Base-by-base conservation (phyloP, 352 stramenopile species). In the Pythium guiyangense region DNA sequence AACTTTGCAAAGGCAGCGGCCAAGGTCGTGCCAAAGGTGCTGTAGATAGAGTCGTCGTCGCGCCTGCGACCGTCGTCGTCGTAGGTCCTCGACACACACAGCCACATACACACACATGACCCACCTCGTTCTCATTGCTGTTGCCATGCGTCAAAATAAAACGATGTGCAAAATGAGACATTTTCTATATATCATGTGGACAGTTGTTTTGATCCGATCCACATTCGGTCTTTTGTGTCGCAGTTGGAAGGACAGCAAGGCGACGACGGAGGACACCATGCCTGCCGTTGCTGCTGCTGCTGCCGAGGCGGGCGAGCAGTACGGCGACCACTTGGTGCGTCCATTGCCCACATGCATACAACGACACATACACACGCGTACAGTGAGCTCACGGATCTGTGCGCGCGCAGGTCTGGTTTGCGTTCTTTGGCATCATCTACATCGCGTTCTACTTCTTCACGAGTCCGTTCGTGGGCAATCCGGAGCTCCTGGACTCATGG, bases 401-500 rank as follows among this genome's bases (percentile, higher is more conserved):
- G 37, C 37, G 6, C n/a, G 17, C 25, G 48, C 55, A 94, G 84
- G 68, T 88, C 49, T 94, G 84, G 84, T 94, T 94, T 58, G 64
- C 77, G 52, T 74, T 94, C 56, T 94, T 88, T 56, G 72, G 77
- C 50, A 78, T 70, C 44, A 77, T 94, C 60, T 92, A 92, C 52
- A 45, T 92, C 26, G 87, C 85, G 31, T 94, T 94, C 64, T 94
- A 94, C 74, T 84, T 93, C 70, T 94, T 94, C 67, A 93, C 85
- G 50, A 93, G 83, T 50, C 85, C 85, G 6, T 94, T 94, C 60
- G 79, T 93, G 47, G 83, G 79, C 22, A 93, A 93, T 52, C 79
- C 79, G 6, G 85, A 94, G 66, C 69, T 94, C 43, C 69, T 92
- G 27, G 86, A 88, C 60, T 84, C 77, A 43, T 94, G 85, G 85